Percentiles rank a stretch among this genome's conserved stretches.
These are phyloP conservation scores for Penicillium janthinellum DNA, from an alignment of 2,329 filamentous ascomycete species.

Conservation along the genomic window DNA sequence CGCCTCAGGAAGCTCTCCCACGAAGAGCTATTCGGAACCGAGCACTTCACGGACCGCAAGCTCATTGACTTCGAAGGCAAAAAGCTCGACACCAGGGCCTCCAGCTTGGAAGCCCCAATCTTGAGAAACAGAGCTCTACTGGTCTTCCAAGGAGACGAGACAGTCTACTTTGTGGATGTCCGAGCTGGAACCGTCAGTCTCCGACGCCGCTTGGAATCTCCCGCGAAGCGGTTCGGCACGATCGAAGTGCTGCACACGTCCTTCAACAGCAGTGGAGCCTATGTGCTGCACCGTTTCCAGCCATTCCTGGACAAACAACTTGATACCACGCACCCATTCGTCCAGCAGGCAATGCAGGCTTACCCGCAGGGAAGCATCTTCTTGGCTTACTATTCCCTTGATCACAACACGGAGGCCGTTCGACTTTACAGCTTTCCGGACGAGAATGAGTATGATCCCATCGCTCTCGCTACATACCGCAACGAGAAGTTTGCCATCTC, in stretches of 20 bases:
- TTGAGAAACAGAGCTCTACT: conserved; percentile 28
- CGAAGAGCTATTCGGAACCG: conserved; percentile 39
- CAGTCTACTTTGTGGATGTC: conserved; percentile 32
- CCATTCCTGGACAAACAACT: conserved; percentile 25
- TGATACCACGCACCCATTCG: conserved; percentile 34
- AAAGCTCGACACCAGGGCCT: conserved; percentile 38
- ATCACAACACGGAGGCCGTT: conserved; percentile 13
- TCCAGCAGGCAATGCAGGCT: conserved; percentile 34
- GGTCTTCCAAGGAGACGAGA: conserved; percentile 32
- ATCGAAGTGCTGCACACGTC: conserved; percentile 38
- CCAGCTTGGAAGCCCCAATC: conserved; percentile 27
- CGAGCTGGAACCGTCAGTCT: conserved; percentile 19
- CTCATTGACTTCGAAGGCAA: conserved; percentile 30
- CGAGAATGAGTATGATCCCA: conserved; percentile 31
- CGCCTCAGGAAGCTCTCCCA: conserved; percentile 35
- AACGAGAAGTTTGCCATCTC: conserved; percentile 38
- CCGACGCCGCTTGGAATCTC: conserved; percentile 23
- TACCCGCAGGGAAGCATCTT: conserved; percentile 26
- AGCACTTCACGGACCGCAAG: conserved; percentile 35
- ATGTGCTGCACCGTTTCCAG: conserved; percentile 38
- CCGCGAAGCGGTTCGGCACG: conserved; percentile 29
- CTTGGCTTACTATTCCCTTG: conserved; percentile 33
- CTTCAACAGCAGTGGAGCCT: conserved; percentile 27
- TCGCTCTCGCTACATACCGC: conserved; percentile 30
- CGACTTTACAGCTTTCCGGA: conserved; percentile 34